Percentiles rank a stretch among this genome's conserved stretches.
Evolutionary conservation across 352 stramenopile species (phyloP).

Genomic region (Globisporangium cylindrosporum): DNA sequence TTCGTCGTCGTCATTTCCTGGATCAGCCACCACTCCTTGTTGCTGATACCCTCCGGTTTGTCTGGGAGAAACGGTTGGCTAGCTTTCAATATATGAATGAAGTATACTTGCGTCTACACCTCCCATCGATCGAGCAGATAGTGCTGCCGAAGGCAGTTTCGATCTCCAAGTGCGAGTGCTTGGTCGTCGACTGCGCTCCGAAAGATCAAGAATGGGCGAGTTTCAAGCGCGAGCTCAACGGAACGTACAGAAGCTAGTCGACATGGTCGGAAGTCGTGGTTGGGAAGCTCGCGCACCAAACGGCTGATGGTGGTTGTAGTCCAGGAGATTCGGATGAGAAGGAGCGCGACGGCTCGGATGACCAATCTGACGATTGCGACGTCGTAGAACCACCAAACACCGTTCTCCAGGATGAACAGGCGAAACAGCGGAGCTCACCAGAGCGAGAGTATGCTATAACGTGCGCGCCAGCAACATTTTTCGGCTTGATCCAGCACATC

Average conservation of each 20-base stretch:
- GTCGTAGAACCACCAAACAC: neutral
- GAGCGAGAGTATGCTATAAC: neutral
- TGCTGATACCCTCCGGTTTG: neutral
- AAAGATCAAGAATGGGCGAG: conserved; percentile 70
- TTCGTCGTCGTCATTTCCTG: neutral
- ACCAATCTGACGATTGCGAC: neutral
- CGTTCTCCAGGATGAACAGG: neutral
- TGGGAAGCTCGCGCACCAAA: conserved; percentile 16
- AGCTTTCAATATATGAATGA: conserved; percentile 44
- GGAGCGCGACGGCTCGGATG: neutral
- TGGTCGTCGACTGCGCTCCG: conserved; percentile 55
- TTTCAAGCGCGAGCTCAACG: conserved; percentile 34
- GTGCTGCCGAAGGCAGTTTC: conserved; percentile 36
- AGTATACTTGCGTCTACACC: conserved; percentile 39
- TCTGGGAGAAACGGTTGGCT: neutral
- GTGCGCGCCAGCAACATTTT: neutral
- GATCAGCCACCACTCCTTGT: neutral
- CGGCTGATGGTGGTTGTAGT: neutral
- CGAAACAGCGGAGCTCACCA: neutral
- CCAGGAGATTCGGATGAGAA: neutral
- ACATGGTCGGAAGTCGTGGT: conserved; percentile 62
- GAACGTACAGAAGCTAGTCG: conserved; percentile 48
- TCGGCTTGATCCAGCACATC: conserved; percentile 2
- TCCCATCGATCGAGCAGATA: conserved; percentile 34
- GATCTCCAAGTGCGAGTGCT: conserved; percentile 30